Conservation (phyloP, 176 grass and related monocot species). For the Carex littledalei region DNA sequence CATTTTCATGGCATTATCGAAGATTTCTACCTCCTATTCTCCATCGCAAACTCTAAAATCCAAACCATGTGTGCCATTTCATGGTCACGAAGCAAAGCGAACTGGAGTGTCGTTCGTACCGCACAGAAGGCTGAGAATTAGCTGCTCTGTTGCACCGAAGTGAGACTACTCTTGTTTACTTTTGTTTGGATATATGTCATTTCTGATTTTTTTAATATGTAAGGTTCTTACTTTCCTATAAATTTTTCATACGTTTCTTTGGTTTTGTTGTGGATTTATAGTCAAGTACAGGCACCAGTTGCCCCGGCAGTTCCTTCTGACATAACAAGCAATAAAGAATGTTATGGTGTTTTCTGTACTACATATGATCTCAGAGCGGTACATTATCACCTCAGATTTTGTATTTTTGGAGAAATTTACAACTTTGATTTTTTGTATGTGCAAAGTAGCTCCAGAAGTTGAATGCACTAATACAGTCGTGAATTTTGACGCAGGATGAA, state of each 20-base stretch:
- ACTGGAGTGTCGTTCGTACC: neutral
- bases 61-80: conserved; percentile 11
- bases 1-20: conserved; percentile 28
- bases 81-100: neutral
- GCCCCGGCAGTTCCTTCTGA: neutral
- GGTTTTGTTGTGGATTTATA: no score
- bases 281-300: conserved; percentile 37
- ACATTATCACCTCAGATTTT: neutral
- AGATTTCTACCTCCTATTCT: conserved; percentile 26
- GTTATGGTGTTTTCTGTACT: conserved; percentile 84
- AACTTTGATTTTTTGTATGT: neutral
- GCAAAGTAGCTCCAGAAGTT: neutral
- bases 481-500: conserved; percentile 37
- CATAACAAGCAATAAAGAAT: conserved; percentile 27
- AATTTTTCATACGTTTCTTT: neutral
- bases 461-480: neutral
- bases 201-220: neutral
- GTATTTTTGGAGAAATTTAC: neutral
- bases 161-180: neutral
- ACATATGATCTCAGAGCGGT: conserved; percentile 87
- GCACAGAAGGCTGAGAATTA: conserved; percentile 29
- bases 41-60: conserved; percentile 13
- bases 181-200: neutral
- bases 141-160: conserved; percentile 61
- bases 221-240: neutral